A percentile compares a stretch with the other conserved stretches of the same genome.
Evolutionary conservation across 176 grass and related monocot species (phyloP).

Genomic region (Eremochloa ophiuroides): DNA sequence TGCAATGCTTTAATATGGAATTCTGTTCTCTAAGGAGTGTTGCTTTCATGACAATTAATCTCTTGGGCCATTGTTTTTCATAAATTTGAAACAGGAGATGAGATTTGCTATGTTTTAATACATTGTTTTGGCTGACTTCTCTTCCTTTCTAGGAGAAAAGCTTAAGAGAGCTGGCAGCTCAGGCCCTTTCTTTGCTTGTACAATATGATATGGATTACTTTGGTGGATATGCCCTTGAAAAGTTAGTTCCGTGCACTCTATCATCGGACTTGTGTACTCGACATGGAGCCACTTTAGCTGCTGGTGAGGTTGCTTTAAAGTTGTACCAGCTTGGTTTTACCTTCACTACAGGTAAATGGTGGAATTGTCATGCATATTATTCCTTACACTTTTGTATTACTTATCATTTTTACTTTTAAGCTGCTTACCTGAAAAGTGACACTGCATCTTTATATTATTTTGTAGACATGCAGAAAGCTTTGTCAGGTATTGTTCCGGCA

Average conservation of each 20-base stretch:
- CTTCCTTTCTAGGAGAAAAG: conserved; percentile 68
- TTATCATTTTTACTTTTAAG: conserved; percentile 10
- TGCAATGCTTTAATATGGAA: background rate
- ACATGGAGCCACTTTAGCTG: conserved; percentile 93
- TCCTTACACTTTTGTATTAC: background rate
- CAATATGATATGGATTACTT: conserved; percentile 85
- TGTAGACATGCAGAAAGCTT: conserved; percentile 74
- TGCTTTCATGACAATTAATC: conserved; percentile 2
- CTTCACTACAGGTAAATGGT: conserved; percentile 55
- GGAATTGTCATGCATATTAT: background rate
- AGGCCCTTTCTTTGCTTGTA: conserved; percentile 80
- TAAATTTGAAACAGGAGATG: background rate
- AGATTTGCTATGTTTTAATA: background rate
- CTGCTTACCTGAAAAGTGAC: conserved; percentile 9
- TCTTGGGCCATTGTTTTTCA: background rate
- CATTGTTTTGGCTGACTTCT: conserved; percentile 30
- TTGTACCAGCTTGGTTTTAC: conserved; percentile 68
- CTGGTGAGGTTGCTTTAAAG: conserved; percentile 67
- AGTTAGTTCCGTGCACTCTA: conserved; percentile 81
- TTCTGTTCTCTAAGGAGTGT: background rate
- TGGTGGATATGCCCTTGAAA: conserved; percentile 57
- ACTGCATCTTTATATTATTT: conserved; percentile 11
- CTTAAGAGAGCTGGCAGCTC: conserved; percentile 77
- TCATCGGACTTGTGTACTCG: conserved; percentile 91
- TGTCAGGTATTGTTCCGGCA: conserved; percentile 77